A percentile compares a stretch with the other conserved stretches of the same genome.
Evolutionary conservation across 805 yeast genomes (phyloP).

Genomic region (Metschnikowia colocasiae): DNA sequence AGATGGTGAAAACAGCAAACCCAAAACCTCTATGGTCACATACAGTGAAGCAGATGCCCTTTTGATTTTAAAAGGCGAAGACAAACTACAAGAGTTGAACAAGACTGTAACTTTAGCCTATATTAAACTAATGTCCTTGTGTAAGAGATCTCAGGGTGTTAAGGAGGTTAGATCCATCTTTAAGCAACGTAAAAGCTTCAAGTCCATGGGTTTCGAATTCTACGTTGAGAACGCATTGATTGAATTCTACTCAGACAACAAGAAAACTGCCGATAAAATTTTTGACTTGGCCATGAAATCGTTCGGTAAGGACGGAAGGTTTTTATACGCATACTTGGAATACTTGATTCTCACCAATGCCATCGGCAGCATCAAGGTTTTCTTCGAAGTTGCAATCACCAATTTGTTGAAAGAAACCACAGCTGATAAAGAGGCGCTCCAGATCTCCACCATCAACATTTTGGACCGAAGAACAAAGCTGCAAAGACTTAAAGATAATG

Average conservation of each 20-base stretch:
- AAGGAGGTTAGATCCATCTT: slow-evolving; percentile 72
- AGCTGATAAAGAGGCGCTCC: slow-evolving; percentile 17
- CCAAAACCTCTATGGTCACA: slow-evolving; percentile 6
- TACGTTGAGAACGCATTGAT: slow-evolving; percentile 78
- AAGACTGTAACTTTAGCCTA: slow-evolving; percentile 60
- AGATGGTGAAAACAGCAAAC: slow-evolving; percentile 2
- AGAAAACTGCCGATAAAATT: slow-evolving; percentile 67
- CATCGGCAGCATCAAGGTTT: slow-evolving; percentile 71
- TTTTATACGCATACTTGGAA: slow-evolving; percentile 64
- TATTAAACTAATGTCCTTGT: slow-evolving; percentile 64
- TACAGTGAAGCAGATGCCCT: slow-evolving; percentile 23
- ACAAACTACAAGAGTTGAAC: slow-evolving; percentile 22
- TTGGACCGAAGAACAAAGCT: slow-evolving; percentile 14
- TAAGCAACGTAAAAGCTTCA: slow-evolving; percentile 55
- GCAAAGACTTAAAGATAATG: slow-evolving; percentile 21
- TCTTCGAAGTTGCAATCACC: slow-evolving; percentile 74
- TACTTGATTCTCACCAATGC: slow-evolving; percentile 67
- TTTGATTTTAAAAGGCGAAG: slow-evolving; percentile 19
- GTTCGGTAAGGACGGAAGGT: slow-evolving; percentile 53
- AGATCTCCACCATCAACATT: slow-evolving; percentile 14
- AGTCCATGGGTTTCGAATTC: slow-evolving; percentile 66
- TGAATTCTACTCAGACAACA: slow-evolving; percentile 67
- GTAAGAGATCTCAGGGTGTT: slow-evolving; percentile 64
- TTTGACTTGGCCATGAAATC: slow-evolving; percentile 74
- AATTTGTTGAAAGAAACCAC: slow-evolving; percentile 41